phyloP scores from a whole-genome alignment of 352 stramenopile genomes.

The Phytophthora chlamydospora region DNA sequence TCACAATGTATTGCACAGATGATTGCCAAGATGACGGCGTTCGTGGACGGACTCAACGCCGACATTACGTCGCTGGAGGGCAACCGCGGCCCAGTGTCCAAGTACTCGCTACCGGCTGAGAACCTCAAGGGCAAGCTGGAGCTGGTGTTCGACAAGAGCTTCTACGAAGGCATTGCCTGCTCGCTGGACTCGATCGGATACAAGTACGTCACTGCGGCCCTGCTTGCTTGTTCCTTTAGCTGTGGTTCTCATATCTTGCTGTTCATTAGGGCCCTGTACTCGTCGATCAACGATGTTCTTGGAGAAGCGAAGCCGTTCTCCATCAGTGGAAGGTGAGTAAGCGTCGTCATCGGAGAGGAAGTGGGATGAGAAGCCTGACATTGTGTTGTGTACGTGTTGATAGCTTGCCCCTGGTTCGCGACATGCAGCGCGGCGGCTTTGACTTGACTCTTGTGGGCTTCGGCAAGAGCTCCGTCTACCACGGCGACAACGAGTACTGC shows the following conservation, averaged over 20 bases:
- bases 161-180: constrained; percentile 93
- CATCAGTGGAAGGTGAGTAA: constrained; percentile 86
- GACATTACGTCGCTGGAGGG: constrained; percentile 83
- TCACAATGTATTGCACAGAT: constrained; percentile 36
- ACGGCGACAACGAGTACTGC: constrained; percentile 94
- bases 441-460: constrained; percentile 83
- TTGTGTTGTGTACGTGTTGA: background rate
- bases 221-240: background rate
- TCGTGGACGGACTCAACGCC: constrained; percentile 88
- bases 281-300: constrained; percentile 80
- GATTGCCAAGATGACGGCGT: constrained; percentile 76
- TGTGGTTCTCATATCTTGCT: background rate
- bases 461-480: constrained; percentile 86
- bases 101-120: constrained; percentile 90
- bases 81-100: constrained; percentile 88
- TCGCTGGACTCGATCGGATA: constrained; percentile 91
- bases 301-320: constrained; percentile 89
- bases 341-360: constrained; percentile 22
- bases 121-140: constrained; percentile 85
- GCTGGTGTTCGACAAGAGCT: constrained; percentile 81
- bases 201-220: constrained; percentile 42
- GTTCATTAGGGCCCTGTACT: constrained; percentile 60
- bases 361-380: constrained; percentile 10
- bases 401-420: constrained; percentile 75
- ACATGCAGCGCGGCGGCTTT: constrained; percentile 76